Conservation (phyloP, 2,329 filamentous ascomycete genomes). For the Colletotrichum aenigma region DNA sequence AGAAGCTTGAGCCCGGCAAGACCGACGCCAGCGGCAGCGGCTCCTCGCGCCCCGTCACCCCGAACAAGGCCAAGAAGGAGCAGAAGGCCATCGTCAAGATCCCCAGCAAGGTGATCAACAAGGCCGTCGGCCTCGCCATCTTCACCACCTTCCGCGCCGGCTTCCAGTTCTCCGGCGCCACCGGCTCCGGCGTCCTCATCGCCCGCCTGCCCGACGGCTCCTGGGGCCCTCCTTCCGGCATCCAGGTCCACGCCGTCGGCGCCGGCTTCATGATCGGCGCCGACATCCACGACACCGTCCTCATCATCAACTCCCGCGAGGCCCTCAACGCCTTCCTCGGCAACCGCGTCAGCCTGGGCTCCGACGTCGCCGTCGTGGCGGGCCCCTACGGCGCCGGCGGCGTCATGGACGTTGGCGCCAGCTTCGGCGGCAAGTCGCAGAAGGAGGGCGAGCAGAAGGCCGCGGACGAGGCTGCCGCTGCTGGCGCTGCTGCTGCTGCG, state of each 20-base stretch:
- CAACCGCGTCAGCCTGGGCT: constrained; percentile 76
- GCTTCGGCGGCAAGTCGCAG: constrained; percentile 15
- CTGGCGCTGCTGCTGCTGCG: not conserved
- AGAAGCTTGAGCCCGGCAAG: constrained; percentile 23
- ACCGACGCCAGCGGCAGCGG: not conserved
- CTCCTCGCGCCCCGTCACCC: constrained; percentile 20
- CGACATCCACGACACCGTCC: constrained; percentile 88
- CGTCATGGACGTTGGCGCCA: constrained; percentile 63
- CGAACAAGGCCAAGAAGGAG: constrained; percentile 35
- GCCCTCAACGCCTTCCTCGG: constrained; percentile 80
- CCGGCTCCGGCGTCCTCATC: constrained; percentile 69
- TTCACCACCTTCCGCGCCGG: constrained; percentile 74
- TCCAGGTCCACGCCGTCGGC: constrained; percentile 80
- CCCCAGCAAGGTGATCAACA: constrained; percentile 63
- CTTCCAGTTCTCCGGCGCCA: constrained; percentile 68
- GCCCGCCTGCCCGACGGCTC: constrained; percentile 65
- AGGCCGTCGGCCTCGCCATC: constrained; percentile 72
- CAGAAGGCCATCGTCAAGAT: constrained; percentile 56
- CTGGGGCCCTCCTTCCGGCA: constrained; percentile 84
- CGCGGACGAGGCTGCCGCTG: constrained; percentile 1
- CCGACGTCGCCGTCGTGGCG: constrained; percentile 77
- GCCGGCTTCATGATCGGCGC: constrained; percentile 82
- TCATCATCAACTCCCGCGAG: constrained; percentile 80
- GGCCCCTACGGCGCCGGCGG: constrained; percentile 74
- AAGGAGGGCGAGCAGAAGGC: constrained; percentile 21